Conservation (phyloP, 73 alveolate genomes). For the Paramecium sonneborni region DNA sequence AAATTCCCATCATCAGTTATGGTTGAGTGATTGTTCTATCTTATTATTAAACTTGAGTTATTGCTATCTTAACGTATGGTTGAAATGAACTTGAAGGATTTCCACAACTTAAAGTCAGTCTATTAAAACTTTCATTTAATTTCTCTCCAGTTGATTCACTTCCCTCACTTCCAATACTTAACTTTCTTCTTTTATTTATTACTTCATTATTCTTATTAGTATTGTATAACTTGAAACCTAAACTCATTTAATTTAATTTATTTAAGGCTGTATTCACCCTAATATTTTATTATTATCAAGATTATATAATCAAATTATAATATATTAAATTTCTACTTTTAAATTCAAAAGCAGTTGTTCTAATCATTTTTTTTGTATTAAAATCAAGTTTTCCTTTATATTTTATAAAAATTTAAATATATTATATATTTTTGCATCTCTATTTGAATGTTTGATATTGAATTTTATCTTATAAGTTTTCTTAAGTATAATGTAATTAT, state of each 20-base stretch:
- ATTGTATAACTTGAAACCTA: slow-evolving; percentile 2
- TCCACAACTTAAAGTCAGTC: neutral
- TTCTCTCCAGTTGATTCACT: slow-evolving; percentile 56
- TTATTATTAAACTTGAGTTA: neutral
- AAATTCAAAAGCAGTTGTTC: too few species aligned
- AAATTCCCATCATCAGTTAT: neutral
- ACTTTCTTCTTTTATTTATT: neutral
- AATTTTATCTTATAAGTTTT: too few species aligned
- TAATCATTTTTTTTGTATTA: too few species aligned
- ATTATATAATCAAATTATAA: too few species aligned
- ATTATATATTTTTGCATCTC: too few species aligned
- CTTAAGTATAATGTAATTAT: too few species aligned
- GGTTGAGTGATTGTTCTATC: neutral
- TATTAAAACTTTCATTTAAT: slow-evolving; percentile 27
- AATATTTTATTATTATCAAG: neutral
- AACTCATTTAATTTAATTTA: slow-evolving; percentile 1
- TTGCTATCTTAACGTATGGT: neutral
- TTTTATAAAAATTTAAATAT: too few species aligned
- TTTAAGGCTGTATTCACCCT: neutral
- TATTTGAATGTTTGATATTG: too few species aligned
- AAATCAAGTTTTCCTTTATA: too few species aligned
- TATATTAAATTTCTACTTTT: too few species aligned
- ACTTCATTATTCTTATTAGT: neutral
- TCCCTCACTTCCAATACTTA: neutral
- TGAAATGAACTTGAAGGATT: neutral